These are phyloP conservation scores for Niebla homalea DNA, from an alignment of 495 filamentous ascomycete species.

Conservation along the genomic window DNA sequence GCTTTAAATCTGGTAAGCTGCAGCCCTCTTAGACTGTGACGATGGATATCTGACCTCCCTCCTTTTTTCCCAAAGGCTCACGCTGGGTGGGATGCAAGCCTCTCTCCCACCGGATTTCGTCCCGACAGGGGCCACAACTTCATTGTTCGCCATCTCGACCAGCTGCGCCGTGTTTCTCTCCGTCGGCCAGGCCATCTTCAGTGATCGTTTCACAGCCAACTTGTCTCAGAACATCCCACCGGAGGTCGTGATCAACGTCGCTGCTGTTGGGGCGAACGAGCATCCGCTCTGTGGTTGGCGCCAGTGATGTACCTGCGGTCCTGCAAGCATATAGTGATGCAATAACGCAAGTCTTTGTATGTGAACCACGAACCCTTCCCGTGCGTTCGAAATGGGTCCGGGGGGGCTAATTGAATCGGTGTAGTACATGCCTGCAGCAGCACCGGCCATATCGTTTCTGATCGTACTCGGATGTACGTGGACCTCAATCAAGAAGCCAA, in stretches of 20 bases:
- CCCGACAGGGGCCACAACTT: slow-evolving; percentile 12
- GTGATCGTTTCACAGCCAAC: slow-evolving; percentile 2
- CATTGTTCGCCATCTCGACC: slow-evolving; percentile 9
- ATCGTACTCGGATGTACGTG: neutral
- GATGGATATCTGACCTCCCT: neutral
- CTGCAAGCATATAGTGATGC: slow-evolving; percentile 8
- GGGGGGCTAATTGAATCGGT: too few species aligned
- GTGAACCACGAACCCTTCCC: too few species aligned
- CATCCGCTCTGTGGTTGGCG: neutral
- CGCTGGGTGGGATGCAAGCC: slow-evolving; percentile 17
- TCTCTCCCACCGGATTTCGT: slow-evolving; percentile 16
- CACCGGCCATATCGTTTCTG: neutral
- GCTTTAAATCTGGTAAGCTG: neutral
- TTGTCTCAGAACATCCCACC: neutral
- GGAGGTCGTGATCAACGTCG: neutral
- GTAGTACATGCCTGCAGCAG: neutral
- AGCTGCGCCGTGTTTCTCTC: slow-evolving; percentile 13
- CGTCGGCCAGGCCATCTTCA: slow-evolving; percentile 12
- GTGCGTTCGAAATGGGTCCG: too few species aligned
- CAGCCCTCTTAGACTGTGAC: neutral
- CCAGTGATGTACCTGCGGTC: neutral
- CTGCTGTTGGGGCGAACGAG: neutral
- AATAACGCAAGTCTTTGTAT: slow-evolving; percentile 3
- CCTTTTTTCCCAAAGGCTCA: slow-evolving; percentile 8
- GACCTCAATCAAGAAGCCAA: neutral